phyloP scores from a whole-genome alignment of 2,329 filamentous ascomycete genomes.

The Pleomassaria siparia region DNA sequence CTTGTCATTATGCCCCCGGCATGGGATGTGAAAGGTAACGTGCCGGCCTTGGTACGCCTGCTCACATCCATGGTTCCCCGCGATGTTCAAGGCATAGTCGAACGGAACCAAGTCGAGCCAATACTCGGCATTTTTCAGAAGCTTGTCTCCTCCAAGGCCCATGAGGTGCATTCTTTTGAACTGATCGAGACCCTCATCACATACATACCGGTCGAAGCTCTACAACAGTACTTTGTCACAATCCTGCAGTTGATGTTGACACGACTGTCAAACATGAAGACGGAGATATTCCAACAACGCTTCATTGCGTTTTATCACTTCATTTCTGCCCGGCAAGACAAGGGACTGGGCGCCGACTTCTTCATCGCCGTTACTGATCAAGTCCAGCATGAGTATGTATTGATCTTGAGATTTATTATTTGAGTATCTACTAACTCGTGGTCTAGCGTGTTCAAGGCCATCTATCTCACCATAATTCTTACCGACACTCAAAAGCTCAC shows the following conservation, averaged over 20 bases:
- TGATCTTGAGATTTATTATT: neutral
- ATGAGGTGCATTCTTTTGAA: constrained; percentile 86
- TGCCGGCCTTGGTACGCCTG: constrained; percentile 85
- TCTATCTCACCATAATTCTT: constrained; percentile 86
- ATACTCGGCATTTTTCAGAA: constrained; percentile 97
- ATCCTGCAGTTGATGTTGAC: constrained; percentile 83
- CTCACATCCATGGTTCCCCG: constrained; percentile 81
- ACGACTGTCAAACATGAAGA: constrained; percentile 68
- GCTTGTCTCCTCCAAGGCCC: constrained; percentile 76
- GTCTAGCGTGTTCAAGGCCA: constrained; percentile 70
- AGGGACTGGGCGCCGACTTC: constrained; percentile 87
- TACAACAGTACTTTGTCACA: constrained; percentile 76
- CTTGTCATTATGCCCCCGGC: constrained; percentile 78
- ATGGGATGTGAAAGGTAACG: constrained; percentile 92
- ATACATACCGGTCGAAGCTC: constrained; percentile 69
- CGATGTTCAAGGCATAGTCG: constrained; percentile 70
- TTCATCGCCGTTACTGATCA: constrained; percentile 83
- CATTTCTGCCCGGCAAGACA: constrained; percentile 75
- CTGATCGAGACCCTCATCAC: constrained; percentile 79
- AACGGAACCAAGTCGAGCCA: constrained; percentile 79
- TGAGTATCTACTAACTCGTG: constrained; percentile 17
- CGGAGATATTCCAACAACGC: constrained; percentile 80
- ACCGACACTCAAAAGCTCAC: constrained; percentile 86
- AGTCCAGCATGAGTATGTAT: constrained; percentile 66
- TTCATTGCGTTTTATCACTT: constrained; percentile 96